Evolutionary conservation across 192 early-diverging fungal species (phyloP).

Genomic region (Gaertneriomyces sp.): DNA sequence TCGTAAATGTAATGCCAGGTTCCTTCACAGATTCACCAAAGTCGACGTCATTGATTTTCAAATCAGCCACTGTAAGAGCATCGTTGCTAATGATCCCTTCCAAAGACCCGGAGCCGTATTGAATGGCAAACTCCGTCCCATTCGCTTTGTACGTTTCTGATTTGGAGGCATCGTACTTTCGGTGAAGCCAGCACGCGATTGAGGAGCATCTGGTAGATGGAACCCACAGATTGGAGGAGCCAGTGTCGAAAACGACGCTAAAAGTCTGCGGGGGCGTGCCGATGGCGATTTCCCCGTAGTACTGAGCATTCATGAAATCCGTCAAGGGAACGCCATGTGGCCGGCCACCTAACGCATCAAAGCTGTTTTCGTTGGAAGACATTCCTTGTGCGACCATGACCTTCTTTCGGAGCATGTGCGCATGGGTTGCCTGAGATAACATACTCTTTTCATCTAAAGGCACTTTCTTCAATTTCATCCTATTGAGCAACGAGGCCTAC

Average conservation of each 20-base stretch:
- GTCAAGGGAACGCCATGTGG: slow-evolving; percentile 58
- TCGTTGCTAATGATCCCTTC: slow-evolving; percentile 93
- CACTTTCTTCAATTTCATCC: slow-evolving; percentile 28
- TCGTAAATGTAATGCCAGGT: slow-evolving; percentile 91
- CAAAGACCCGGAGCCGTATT: slow-evolving; percentile 87
- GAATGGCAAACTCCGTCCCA: slow-evolving; percentile 92
- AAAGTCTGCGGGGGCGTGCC: slow-evolving; percentile 90
- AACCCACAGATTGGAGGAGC: slow-evolving; percentile 94
- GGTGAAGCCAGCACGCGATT: slow-evolving; percentile 94
- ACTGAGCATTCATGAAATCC: slow-evolving; percentile 95
- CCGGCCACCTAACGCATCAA: too few relatives aligned
- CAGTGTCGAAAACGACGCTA: slow-evolving; percentile 91
- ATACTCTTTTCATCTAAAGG: slow-evolving; percentile 24
- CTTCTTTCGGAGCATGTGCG: slow-evolving; percentile 17
- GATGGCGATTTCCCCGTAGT: slow-evolving; percentile 85
- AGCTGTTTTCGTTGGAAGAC: slow-evolving; percentile 11
- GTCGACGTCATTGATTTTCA: slow-evolving; percentile 64
- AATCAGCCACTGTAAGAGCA: slow-evolving; percentile 68
- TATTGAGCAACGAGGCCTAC: background rate
- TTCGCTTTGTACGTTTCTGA: slow-evolving; percentile 80
- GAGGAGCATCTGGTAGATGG: slow-evolving; percentile 89
- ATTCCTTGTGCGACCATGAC: slow-evolving; percentile 1
- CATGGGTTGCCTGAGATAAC: slow-evolving; percentile 4
- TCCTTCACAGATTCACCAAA: slow-evolving; percentile 98
- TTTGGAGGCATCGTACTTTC: slow-evolving; percentile 77